A percentile compares a stretch with the other conserved stretches of the same genome.
Evolutionary conservation across 495 filamentous ascomycete genomes (phyloP).

Genomic region (Lophium mytilinum): DNA sequence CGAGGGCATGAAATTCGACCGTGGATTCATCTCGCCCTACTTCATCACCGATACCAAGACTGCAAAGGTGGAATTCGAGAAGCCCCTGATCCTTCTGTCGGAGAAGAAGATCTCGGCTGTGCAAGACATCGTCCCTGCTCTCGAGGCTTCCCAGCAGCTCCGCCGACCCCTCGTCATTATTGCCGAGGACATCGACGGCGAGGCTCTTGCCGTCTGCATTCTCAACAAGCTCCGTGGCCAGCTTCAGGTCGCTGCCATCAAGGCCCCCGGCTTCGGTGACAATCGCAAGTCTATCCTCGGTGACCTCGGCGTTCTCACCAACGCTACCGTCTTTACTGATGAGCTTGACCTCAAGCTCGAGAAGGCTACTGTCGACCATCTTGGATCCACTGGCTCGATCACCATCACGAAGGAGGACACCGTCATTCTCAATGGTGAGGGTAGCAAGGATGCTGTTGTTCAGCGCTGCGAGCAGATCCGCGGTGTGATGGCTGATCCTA

Average conservation of each 20-base stretch:
- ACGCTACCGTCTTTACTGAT: constrained; percentile 93
- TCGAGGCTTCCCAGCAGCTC: constrained; percentile 91
- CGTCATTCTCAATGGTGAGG: constrained; percentile 96
- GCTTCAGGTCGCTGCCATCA: constrained; percentile 96
- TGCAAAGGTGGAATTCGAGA: constrained; percentile 99
- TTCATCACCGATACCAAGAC: constrained; percentile 99
- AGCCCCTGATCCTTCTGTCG: constrained; percentile 93
- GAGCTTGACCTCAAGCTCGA: constrained; percentile 98
- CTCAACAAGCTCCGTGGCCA: constrained; percentile 99
- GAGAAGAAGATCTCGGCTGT: constrained; percentile 99
- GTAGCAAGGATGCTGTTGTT: constrained; percentile 84
- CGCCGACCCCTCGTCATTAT: constrained; percentile 97
- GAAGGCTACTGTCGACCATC: constrained; percentile 91
- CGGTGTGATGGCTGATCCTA: constrained; percentile 86
- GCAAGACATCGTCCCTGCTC: constrained; percentile 95
- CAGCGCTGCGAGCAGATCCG: constrained; percentile 99
- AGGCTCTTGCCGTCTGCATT: constrained; percentile 96
- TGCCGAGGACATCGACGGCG: constrained; percentile 97
- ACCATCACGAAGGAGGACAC: constrained; percentile 99
- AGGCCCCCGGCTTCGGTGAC: constrained; percentile 98
- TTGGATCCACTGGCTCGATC: constrained; percentile 94
- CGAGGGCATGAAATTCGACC: constrained; percentile 99
- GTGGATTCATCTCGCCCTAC: constrained; percentile 96
- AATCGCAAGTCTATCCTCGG: constrained; percentile 99
- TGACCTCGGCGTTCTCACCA: constrained; percentile 90